Conservation (phyloP, 352 stramenopile genomes). For the Phytophthora aleatoria region DNA sequence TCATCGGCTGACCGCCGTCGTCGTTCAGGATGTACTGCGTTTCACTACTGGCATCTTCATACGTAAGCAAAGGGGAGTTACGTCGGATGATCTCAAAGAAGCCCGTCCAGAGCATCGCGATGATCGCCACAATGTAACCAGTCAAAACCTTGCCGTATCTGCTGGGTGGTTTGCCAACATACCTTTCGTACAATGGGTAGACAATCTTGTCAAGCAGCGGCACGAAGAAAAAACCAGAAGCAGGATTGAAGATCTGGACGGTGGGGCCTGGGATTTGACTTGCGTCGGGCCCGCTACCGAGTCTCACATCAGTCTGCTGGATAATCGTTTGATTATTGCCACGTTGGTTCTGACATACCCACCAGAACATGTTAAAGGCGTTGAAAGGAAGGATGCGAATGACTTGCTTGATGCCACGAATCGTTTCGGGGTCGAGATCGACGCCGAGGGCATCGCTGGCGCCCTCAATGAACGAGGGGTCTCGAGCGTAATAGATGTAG, state of each 20-base stretch:
- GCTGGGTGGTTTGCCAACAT: constrained; percentile 27
- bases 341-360: constrained; percentile 61
- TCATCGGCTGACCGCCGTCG: constrained; percentile 25
- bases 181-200: constrained; percentile 43
- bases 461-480: constrained; percentile 53
- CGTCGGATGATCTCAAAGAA: constrained; percentile 56
- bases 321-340: constrained; percentile 76
- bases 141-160: constrained; percentile 35
- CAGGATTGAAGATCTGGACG: constrained; percentile 54
- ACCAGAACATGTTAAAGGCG: constrained; percentile 70
- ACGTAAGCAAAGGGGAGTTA: constrained; percentile 31
- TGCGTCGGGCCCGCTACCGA: constrained; percentile 38
- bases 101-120: constrained; percentile 41
- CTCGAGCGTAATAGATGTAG: constrained; percentile 52
- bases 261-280: constrained; percentile 56
- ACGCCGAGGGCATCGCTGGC: constrained; percentile 48
- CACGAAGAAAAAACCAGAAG: constrained; percentile 42
- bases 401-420: constrained; percentile 63
- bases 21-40: constrained; percentile 31
- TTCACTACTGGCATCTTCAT: constrained; percentile 23
- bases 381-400: constrained; percentile 60
- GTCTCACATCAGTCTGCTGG: constrained; percentile 64
- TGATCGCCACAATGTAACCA: constrained; percentile 30
- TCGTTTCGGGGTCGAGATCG: constrained; percentile 38
- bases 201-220: constrained; percentile 42